These are phyloP conservation scores for Nicotiana attenuata DNA, from an alignment of 257 asterid species.

Conservation along the genomic window DNA sequence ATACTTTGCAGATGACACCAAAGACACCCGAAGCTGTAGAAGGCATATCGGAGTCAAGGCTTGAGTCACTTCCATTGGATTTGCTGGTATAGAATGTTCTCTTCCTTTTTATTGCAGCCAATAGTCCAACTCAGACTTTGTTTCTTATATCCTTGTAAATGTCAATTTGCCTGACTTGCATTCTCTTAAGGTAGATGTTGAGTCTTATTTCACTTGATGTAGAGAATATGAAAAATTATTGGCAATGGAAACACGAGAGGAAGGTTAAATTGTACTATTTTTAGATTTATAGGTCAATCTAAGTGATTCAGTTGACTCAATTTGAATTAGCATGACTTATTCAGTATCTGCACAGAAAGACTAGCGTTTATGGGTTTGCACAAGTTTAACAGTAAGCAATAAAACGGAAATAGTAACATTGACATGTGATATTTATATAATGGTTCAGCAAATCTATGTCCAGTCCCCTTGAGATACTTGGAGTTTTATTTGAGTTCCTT, in stretches of 20 bases:
- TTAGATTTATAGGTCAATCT: not conserved
- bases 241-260: not conserved
- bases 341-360: not conserved
- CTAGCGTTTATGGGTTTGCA: not conserved
- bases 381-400: not conserved
- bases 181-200: not conserved
- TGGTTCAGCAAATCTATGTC: not conserved
- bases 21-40: slow-evolving; percentile 60
- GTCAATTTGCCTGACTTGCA: not conserved
- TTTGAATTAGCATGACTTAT: not conserved
- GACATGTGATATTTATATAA: not conserved
- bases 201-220: not conserved
- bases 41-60: slow-evolving; percentile 54
- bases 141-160: not conserved
- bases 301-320: not conserved
- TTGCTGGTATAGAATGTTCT: slow-evolving; percentile 56
- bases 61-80: slow-evolving; percentile 84
- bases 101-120: not conserved
- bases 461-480: not conserved
- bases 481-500: not conserved
- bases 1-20: slow-evolving; percentile 52
- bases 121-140: not conserved
- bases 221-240: not conserved
- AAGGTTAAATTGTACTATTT: not conserved
- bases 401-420: not conserved